phyloP scores from a whole-genome alignment of 2,329 filamentous ascomycete species.

The Emergomyces pasteurianus region DNA sequence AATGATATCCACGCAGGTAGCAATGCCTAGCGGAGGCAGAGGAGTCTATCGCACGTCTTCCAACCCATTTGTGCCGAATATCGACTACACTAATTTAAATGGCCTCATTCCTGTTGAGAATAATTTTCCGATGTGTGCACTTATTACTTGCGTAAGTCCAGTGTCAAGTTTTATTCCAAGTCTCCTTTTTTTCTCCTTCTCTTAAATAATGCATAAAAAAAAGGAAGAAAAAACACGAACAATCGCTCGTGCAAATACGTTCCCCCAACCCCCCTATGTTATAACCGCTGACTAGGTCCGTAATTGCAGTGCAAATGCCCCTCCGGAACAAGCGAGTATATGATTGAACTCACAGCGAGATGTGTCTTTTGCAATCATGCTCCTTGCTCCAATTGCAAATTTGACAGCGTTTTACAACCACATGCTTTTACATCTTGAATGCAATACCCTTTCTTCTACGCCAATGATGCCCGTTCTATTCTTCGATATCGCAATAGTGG shows the following conservation, averaged over 20 bases:
- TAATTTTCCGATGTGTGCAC: not conserved
- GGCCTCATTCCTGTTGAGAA: not conserved
- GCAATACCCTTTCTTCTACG: not conserved
- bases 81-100: not conserved
- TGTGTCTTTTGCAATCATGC: slow-evolving; percentile 7
- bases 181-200: not conserved
- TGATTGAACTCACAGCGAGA: not conserved
- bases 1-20: not conserved
- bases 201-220: not conserved
- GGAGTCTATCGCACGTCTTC: not conserved
- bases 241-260: not conserved
- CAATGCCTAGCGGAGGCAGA: not conserved
- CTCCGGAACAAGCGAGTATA: not conserved
- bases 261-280: not conserved
- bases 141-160: slow-evolving; percentile 7
- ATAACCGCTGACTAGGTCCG: not conserved
- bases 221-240: not conserved
- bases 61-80: not conserved
- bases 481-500: not conserved
- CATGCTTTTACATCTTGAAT: not conserved
- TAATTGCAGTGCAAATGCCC: slow-evolving; percentile 5
- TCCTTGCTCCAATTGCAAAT: slow-evolving; percentile 5
- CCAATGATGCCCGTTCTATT: not conserved
- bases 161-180: not conserved
- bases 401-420: not conserved